These are phyloP conservation scores for Vachellia pachyceras DNA, from an alignment of 306 rosid genomes.

Conservation along the genomic window DNA sequence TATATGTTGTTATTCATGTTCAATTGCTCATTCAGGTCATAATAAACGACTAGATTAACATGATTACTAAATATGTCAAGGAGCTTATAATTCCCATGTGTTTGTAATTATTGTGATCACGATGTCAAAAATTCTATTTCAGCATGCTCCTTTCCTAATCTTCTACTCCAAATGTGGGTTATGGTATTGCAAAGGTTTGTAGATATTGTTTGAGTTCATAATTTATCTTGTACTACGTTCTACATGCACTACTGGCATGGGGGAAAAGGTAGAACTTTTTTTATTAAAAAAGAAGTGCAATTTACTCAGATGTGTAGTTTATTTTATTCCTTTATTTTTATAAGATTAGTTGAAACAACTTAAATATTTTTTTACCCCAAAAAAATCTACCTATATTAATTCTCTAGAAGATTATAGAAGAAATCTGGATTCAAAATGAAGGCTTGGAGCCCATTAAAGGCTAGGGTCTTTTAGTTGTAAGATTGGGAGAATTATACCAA, in stretches of 20 bases:
- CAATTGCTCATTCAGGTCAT: not conserved
- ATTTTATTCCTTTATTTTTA: not conserved
- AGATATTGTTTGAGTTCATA: not conserved
- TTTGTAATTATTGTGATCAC: not conserved
- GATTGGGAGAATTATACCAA: no score
- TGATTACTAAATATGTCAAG: not conserved
- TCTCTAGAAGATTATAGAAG: not conserved
- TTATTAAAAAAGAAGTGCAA: not conserved
- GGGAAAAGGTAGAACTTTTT: no score
- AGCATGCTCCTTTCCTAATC: not conserved
- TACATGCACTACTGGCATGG: not conserved
- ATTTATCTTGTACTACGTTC: not conserved
- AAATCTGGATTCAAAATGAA: not conserved
- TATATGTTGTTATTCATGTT: constrained; percentile 27
- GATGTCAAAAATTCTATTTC: not conserved
- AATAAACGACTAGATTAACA: not conserved
- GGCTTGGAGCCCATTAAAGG: not conserved
- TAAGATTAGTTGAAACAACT: not conserved
- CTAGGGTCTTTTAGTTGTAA: not conserved
- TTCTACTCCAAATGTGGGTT: not conserved
- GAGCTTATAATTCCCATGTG: not conserved
- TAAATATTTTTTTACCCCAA: not conserved
- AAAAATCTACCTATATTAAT: not conserved
- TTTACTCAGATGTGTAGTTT: not conserved
- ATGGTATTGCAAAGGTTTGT: not conserved